Conservation (phyloP, 345 rosid species). For the Syzygium oleosum region DNA sequence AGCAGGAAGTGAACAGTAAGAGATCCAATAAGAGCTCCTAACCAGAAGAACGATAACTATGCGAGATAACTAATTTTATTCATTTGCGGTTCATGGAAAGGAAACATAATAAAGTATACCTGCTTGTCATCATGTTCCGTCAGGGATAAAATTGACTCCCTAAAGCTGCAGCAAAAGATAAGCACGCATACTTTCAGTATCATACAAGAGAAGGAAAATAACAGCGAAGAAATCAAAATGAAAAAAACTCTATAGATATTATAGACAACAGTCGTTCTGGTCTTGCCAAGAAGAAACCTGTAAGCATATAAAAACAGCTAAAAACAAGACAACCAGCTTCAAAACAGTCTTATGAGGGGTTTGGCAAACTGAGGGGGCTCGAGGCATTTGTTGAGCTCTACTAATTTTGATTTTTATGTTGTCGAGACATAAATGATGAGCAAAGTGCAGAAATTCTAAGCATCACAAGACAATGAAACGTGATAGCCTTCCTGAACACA, state of each 20-base stretch:
- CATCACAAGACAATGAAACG: background rate
- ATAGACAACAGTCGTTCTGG: background rate
- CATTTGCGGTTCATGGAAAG: background rate
- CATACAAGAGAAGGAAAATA: background rate
- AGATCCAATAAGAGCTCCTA: background rate
- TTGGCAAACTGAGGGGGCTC: background rate
- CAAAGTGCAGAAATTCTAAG: background rate
- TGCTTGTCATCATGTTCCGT: slow-evolving; percentile 93
- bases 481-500: background rate
- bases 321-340: background rate
- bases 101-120: slow-evolving; percentile 26
- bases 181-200: background rate
- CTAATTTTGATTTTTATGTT: background rate
- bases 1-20: background rate
- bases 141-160: slow-evolving; percentile 74
- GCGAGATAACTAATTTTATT: background rate
- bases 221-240: background rate
- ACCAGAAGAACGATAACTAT: background rate
- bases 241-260: background rate
- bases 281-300: background rate
- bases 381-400: background rate
- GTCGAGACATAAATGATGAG: background rate
- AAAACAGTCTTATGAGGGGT: background rate
- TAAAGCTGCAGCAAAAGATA: slow-evolving; percentile 59
- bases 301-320: background rate